Evolutionary conservation across 805 yeast species (phyloP).

Genomic region (Wickerhamiella occidentalis): DNA sequence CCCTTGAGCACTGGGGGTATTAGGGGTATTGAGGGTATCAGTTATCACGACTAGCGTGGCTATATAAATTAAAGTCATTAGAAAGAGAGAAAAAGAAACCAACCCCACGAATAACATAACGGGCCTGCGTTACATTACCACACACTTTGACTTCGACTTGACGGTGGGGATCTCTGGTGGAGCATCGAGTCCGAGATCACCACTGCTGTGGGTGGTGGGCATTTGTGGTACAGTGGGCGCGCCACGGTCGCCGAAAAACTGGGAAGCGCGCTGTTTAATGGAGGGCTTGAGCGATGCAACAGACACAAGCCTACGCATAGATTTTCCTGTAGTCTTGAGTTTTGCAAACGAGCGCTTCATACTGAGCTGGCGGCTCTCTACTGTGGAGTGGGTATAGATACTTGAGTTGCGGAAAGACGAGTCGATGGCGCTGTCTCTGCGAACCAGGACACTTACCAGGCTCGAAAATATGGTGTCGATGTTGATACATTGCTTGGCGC

Average conservation of each 20-base stretch:
- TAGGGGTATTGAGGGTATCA: neutral
- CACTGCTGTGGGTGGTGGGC: neutral
- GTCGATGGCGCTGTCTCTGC: conserved; percentile 40
- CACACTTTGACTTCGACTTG: conserved; percentile 6
- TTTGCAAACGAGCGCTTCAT: conserved; percentile 17
- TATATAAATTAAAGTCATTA: neutral
- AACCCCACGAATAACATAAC: neutral
- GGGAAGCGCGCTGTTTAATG: conserved; percentile 9
- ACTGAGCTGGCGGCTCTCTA: conserved; percentile 12
- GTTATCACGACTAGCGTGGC: neutral
- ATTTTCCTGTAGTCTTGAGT: conserved; percentile 13
- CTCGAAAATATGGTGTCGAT: conserved; percentile 86
- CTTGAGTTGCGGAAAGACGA: conserved; percentile 14
- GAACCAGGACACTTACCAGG: conserved; percentile 78
- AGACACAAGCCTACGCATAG: conserved; percentile 16
- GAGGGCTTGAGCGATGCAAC: conserved; percentile 11
- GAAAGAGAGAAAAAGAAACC: neutral
- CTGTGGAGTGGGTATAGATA: conserved; percentile 12
- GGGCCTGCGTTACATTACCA: conserved; percentile 7
- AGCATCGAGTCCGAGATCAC: neutral
- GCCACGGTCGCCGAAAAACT: conserved; percentile 7
- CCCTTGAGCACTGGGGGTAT: neutral
- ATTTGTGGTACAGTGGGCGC: neutral
- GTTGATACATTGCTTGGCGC: conserved; percentile 81
- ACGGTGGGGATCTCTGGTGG: conserved; percentile 7